Percentiles rank a stretch among this genome's conserved stretches.
Conservation (phyloP, 2,329 filamentous ascomycete species). For the Penicillium sp. region DNA sequence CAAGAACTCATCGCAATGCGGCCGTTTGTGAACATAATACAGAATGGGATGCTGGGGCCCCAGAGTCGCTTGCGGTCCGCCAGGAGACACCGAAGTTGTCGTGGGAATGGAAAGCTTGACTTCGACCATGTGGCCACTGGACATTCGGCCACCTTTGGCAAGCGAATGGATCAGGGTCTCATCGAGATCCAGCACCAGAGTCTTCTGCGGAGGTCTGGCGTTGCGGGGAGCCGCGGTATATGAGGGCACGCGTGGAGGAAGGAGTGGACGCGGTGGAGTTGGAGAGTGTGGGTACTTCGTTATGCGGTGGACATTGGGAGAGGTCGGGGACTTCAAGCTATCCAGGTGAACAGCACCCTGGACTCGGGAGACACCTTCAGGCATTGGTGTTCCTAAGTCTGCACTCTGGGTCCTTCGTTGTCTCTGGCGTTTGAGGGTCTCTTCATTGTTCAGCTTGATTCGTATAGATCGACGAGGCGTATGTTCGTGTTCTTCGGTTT, state of each 20-base stretch:
- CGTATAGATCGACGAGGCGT: conserved; percentile 76
- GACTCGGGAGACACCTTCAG: conserved; percentile 23
- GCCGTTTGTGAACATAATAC: conserved; percentile 98
- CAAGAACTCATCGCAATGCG: conserved; percentile 93
- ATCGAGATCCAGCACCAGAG: conserved; percentile 89
- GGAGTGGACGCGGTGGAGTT: conserved; percentile 80
- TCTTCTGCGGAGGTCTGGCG: conserved; percentile 68
- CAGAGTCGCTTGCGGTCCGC: conserved; percentile 60
- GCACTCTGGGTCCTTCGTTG: conserved; percentile 34
- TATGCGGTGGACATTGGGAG: conserved; percentile 64
- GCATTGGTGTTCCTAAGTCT: conserved; percentile 28
- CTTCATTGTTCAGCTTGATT: conserved; percentile 84
- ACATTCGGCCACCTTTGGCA: conserved; percentile 93
- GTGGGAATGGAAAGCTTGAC: conserved; percentile 64
- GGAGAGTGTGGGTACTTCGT: conserved; percentile 90
- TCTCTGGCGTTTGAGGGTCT: conserved; percentile 66
- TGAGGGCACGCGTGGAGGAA: conserved; percentile 84
- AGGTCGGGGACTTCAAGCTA: conserved; percentile 89
- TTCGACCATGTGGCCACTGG: conserved; percentile 97
- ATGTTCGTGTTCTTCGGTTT: conserved; percentile 52
- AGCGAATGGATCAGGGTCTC: conserved; percentile 98
- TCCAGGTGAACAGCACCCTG: conserved; percentile 61
- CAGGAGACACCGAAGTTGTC: conserved; percentile 36
- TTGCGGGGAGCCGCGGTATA: conserved; percentile 58
- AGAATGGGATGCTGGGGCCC: conserved; percentile 92